Evolutionary conservation across 2,329 filamentous ascomycete genomes (phyloP), one percentile per base, ranked within the genome.

Genomic region (Diaporthe vaccinii): DNA sequence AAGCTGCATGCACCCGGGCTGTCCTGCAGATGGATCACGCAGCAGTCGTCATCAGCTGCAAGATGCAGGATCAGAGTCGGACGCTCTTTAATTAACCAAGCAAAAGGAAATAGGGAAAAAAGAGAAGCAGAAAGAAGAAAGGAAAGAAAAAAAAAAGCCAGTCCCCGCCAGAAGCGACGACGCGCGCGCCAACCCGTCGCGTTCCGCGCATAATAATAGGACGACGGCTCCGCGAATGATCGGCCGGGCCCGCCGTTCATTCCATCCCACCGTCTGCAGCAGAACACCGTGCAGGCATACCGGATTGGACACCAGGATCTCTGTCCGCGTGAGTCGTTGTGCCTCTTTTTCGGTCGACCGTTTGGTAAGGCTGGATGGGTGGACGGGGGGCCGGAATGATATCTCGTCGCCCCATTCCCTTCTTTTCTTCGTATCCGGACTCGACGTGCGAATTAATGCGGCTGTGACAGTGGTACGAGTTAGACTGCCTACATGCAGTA

Each of bases 221-320:
- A 69, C 65, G 15, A 55, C 65, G 49, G 46, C 51, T 69, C 65
- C 65, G 62, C 31, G 49, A 69, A 69, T 55, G 65, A 69, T 68
- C 65, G 65, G 65, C 34, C 65, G 46, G 65, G 46, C 65, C 65
- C 46, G 46, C 65, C 65, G 46, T 68, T 68, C 65, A 46, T 68
- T 68, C 46, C 65, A 39, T 53, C 65, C 65, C 65, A 53, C 34
- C 34, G 61, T 49, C 17, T 49, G 28, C 34, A 55, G 46, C 46
- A 28, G 46, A 51, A 22, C 46, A 69, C 34, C 44, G n/a, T 68
- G 46, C 65, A 36, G 41, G 41, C 22, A 55, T 17, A 69, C 46
- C 46, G 49, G 22, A 69, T 55, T 55, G 65, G 49, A 25, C 49
- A 55, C 46, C 49, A 25, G 65, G 31, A 25, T 41, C 22, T 31